Percentiles rank a stretch among this genome's conserved stretches.
Conservation (phyloP, 2,329 filamentous ascomycete genomes). For the Lasiodiplodia sp. region DNA sequence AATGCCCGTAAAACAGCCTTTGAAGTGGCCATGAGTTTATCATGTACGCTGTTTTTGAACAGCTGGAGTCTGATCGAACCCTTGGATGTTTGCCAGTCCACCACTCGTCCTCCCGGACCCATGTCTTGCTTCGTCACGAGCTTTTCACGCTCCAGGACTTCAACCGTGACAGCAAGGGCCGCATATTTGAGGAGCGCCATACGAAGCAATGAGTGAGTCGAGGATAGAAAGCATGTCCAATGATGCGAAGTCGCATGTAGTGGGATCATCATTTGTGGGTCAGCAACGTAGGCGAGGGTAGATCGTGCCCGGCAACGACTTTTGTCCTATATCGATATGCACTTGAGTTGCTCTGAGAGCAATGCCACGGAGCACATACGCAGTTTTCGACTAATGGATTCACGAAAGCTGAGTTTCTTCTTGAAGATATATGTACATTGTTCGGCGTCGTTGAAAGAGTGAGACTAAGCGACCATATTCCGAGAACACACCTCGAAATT, state of each 20-base stretch:
- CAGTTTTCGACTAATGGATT: conserved; percentile 6
- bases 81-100: conserved; percentile 55
- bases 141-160: conserved; percentile 58
- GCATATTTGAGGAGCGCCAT: conserved; percentile 2
- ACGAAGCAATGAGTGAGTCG: not conserved
- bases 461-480: no score
- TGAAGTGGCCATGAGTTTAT: conserved; percentile 65
- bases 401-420: not conserved
- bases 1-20: conserved; percentile 61
- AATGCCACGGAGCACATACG: conserved; percentile 7
- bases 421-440: not conserved
- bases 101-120: conserved; percentile 59
- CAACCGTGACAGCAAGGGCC: conserved; percentile 34
- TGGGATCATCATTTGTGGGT: not conserved
- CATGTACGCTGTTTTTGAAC: conserved; percentile 63
- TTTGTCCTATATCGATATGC: not conserved
- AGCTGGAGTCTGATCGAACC: conserved; percentile 64
- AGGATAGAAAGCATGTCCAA: not conserved
- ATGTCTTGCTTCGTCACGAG: conserved; percentile 46
- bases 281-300: no score
- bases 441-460: not conserved
- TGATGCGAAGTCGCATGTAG: not conserved
- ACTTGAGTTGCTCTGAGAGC: not conserved
- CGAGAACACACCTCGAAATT: not conserved
- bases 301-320: not conserved